phyloP scores from a whole-genome alignment of 345 rosid genomes.

The Salix brachista region DNA sequence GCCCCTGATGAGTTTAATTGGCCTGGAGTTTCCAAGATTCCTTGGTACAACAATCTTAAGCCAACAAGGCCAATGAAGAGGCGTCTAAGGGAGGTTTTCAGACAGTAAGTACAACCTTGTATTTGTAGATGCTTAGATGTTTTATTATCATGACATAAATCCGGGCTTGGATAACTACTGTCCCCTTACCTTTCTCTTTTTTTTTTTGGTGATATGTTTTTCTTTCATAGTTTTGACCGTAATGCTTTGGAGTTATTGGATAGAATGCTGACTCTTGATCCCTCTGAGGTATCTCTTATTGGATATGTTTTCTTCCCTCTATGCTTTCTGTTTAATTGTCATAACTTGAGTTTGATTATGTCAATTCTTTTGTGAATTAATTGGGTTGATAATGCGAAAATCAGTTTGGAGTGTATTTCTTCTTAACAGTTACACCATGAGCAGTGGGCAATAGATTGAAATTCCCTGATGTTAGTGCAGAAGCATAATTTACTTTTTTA shows the following conservation, averaged over 20 bases:
- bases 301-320: no score
- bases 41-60: slow-evolving; percentile 72
- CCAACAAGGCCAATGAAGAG: slow-evolving; percentile 70
- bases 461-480: no score
- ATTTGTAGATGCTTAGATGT: background rate
- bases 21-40: slow-evolving; percentile 74
- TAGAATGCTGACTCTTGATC: slow-evolving; percentile 86
- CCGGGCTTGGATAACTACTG: background rate
- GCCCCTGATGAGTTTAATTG: slow-evolving; percentile 68
- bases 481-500: no score
- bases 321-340: no score
- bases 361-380: no score
- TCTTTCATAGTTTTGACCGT: slow-evolving; percentile 56
- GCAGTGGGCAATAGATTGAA: no score
- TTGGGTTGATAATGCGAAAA: no score
- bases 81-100: slow-evolving; percentile 72
- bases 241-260: slow-evolving; percentile 92
- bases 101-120: slow-evolving; percentile 51
- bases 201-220: background rate
- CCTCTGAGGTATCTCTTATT: slow-evolving; percentile 56
- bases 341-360: no score
- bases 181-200: background rate
- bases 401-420: no score
- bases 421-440: no score
- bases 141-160: background rate